These are phyloP conservation scores for Alternaria metachromatica DNA, from an alignment of 2,329 filamentous ascomycete species.

Conservation along the genomic window DNA sequence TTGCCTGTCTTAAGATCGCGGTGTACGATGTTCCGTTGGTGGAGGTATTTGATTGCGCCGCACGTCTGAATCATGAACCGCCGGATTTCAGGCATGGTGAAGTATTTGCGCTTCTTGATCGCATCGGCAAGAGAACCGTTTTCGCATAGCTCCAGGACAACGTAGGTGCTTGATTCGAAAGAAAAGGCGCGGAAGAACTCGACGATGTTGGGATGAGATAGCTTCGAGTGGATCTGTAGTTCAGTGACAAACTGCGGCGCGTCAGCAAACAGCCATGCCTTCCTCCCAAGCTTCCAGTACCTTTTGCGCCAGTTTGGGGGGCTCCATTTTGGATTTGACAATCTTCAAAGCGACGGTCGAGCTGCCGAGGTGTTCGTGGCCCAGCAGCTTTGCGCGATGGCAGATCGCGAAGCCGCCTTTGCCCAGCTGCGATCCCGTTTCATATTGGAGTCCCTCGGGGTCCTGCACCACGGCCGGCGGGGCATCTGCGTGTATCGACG, in stretches of 20 bases:
- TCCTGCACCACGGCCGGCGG: slow-evolving; percentile 67
- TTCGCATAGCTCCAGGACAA: slow-evolving; percentile 90
- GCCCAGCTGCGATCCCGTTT: slow-evolving; percentile 75
- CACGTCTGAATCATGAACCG: slow-evolving; percentile 95
- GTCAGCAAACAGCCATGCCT: slow-evolving; percentile 27
- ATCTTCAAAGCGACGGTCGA: slow-evolving; percentile 80
- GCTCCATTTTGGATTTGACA: slow-evolving; percentile 80
- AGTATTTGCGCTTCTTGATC: slow-evolving; percentile 87
- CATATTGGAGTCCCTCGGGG: slow-evolving; percentile 74
- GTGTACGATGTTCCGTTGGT: slow-evolving; percentile 94
- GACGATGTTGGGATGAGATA: slow-evolving; percentile 94
- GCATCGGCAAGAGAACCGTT: slow-evolving; percentile 98
- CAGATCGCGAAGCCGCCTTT: slow-evolving; percentile 86
- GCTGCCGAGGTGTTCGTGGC: slow-evolving; percentile 61
- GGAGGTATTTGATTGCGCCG: slow-evolving; percentile 97
- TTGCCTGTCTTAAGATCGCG: slow-evolving; percentile 98
- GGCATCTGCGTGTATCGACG: slow-evolving; percentile 59
- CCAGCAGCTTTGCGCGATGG: slow-evolving; percentile 72
- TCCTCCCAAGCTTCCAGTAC: slow-evolving; percentile 53
- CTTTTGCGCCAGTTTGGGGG: slow-evolving; percentile 83
- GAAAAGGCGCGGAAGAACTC: slow-evolving; percentile 94
- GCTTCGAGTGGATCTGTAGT: slow-evolving; percentile 97
- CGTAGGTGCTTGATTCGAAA: slow-evolving; percentile 86
- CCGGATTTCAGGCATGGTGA: slow-evolving; percentile 92
- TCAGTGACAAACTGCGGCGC: slow-evolving; percentile 71